phyloP scores from a whole-genome alignment of 2,329 filamentous ascomycete species.

The Polychaeton citri region DNA sequence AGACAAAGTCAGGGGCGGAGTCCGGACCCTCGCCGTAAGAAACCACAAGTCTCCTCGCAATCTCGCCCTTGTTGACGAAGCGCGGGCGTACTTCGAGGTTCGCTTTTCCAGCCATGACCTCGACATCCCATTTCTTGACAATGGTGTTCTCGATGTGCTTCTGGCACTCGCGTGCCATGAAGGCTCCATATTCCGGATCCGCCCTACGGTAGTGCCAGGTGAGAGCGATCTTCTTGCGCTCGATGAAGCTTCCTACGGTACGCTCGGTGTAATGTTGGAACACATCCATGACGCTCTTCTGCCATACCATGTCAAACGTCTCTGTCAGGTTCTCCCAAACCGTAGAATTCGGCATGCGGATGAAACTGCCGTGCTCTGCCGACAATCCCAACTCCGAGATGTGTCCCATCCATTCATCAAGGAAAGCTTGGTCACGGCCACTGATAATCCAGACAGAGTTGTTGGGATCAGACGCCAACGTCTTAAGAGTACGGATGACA shows the following conservation, averaged over 20 bases:
- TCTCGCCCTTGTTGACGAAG: constrained; percentile 97
- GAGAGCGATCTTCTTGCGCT: constrained; percentile 83
- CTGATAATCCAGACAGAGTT: constrained; percentile 99
- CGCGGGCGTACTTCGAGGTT: constrained; percentile 94
- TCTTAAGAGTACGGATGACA: constrained; percentile 66
- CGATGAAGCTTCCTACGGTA: constrained; percentile 85
- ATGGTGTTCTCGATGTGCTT: constrained; percentile 68
- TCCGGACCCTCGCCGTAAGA: constrained; percentile 49
- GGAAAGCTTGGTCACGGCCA: constrained; percentile 81
- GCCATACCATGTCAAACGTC: constrained; percentile 83
- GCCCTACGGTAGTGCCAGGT: constrained; percentile 96
- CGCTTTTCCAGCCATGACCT: constrained; percentile 94
- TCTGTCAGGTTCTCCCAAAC: constrained; percentile 85
- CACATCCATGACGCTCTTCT: constrained; percentile 65
- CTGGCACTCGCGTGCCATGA: constrained; percentile 69
- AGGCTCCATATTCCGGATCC: constrained; percentile 70
- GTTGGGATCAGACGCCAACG: constrained; percentile 61
- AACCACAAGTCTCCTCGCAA: constrained; percentile 68
- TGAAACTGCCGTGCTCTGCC: constrained; percentile 93
- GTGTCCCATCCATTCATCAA: constrained; percentile 84
- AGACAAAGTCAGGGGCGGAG: constrained; percentile 64
- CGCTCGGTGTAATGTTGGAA: constrained; percentile 83
- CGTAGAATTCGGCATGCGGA: constrained; percentile 61
- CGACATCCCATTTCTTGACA: constrained; percentile 70
- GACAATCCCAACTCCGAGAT: constrained; percentile 83